Evolutionary conservation across 2,329 filamentous ascomycete genomes (phyloP), one percentile per base, ranked within the genome.

Genomic region (Graphilbum sp.): DNA sequence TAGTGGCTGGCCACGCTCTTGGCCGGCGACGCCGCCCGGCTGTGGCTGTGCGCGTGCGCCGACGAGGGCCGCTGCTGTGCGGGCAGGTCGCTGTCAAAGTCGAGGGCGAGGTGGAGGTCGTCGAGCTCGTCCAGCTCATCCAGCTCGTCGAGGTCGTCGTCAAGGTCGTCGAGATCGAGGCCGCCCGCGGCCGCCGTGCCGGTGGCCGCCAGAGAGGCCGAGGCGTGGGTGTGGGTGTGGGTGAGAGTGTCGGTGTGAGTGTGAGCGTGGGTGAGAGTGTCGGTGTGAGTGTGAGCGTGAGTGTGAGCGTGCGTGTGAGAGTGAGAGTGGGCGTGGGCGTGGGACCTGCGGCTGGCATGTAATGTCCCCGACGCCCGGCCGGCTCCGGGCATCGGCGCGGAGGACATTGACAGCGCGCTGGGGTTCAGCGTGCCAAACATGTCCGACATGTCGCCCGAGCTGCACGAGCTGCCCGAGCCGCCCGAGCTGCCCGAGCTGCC

Each of bases 1-100:
- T 64, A 69, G 40, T 66, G 62, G 53, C 68, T 69, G 16, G 54
- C 52, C 4, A 55, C 52, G 49, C 64, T 69, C 54, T 66, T 71
- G 27, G 64, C 57, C 2, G 69, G 67, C 10, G 68, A 68, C 20
- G 60, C 57, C 4, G 53, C 44, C 15, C 47, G 44, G 19, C 40
- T 34, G 39, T 41, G 11, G 16, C 6, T 9, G 30, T 32, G 30
- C 13, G 15, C 12, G 21, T 31, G 18, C 15, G 39, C 17, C n/a
- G n/a, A n/a, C 21, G 21, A 24, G 21, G 12, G 16, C 20, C 25
- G 33, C 23, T 36, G 41, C 40, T 35, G 39, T 31, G 38, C 34
- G 30, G 48, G 47, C 7, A 50, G 47, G 19, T 43, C 41, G 4
- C 19, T 20, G 19, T 31, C 36, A 1, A 20, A 30, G 10, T 4